Conservation (phyloP, 2,329 filamentous ascomycete species). For the Xylogone sp. region DNA sequence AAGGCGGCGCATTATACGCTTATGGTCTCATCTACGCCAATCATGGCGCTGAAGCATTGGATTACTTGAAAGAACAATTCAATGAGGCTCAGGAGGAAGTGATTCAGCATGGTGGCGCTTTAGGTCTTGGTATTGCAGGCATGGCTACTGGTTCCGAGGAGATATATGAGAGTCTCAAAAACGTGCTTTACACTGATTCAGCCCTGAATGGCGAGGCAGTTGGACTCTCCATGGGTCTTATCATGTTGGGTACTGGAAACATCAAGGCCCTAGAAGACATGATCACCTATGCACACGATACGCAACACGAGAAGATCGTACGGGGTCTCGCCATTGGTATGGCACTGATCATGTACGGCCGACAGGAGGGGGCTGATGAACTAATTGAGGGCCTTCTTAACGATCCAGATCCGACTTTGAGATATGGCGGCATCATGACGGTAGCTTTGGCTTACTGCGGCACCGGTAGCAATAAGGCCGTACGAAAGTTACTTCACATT, state of each 20-base stretch:
- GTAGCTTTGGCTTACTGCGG: slow-evolving; percentile 96
- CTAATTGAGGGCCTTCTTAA: slow-evolving; percentile 90
- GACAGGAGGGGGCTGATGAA: slow-evolving; percentile 91
- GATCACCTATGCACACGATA: slow-evolving; percentile 97
- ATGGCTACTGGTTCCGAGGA: slow-evolving; percentile 93
- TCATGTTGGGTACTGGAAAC: slow-evolving; percentile 98
- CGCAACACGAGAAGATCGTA: slow-evolving; percentile 98
- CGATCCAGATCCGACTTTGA: slow-evolving; percentile 87
- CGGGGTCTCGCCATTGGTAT: slow-evolving; percentile 93
- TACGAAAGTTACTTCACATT: slow-evolving; percentile 89
- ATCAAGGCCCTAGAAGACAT: slow-evolving; percentile 91
- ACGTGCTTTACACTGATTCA: slow-evolving; percentile 86
- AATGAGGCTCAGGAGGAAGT: slow-evolving; percentile 79
- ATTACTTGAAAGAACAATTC: slow-evolving; percentile 75
- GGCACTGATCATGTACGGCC: slow-evolving; percentile 97
- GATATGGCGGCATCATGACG: slow-evolving; percentile 98
- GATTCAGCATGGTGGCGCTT: slow-evolving; percentile 91
- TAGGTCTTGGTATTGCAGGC: slow-evolving; percentile 92
- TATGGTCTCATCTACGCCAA: slow-evolving; percentile 97
- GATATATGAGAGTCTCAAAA: slow-evolving; percentile 88
- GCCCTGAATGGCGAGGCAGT: slow-evolving; percentile 97
- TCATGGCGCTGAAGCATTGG: slow-evolving; percentile 85
- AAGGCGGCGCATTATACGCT: slow-evolving; percentile 92
- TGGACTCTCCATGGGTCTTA: slow-evolving; percentile 91
- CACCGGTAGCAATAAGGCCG: slow-evolving; percentile 97